phyloP scores from a whole-genome alignment of 768 basidiomycete species.

The Mycena filopes region DNA sequence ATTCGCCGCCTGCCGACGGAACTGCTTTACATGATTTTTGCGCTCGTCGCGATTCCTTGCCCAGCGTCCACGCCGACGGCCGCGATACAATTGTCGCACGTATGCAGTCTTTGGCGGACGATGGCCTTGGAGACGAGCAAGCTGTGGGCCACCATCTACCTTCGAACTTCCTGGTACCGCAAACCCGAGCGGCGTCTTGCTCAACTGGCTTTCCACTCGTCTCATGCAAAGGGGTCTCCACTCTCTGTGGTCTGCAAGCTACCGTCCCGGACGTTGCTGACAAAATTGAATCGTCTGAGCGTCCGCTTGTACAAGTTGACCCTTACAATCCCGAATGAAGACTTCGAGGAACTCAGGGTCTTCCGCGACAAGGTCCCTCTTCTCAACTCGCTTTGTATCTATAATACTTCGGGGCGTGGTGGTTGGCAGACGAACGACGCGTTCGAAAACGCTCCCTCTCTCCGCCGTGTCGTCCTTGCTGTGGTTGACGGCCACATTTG shows the following conservation, averaged over 20 bases:
- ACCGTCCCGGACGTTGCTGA: background rate
- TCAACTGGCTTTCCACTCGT: slow-evolving; percentile 13
- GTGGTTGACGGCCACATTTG: slow-evolving; percentile 3
- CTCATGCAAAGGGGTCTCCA: slow-evolving; percentile 5
- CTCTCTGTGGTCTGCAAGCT: background rate
- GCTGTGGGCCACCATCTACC: slow-evolving; percentile 20
- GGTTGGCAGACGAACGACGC: slow-evolving; percentile 8
- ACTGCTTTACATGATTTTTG: slow-evolving; percentile 19
- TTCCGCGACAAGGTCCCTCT: slow-evolving; percentile 12
- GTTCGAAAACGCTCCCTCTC: slow-evolving; percentile 22
- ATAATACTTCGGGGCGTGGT: slow-evolving; percentile 3
- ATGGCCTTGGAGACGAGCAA: slow-evolving; percentile 5
- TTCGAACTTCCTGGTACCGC: background rate
- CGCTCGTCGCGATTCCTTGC: background rate
- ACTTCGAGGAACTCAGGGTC: slow-evolving; percentile 5
- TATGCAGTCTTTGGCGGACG: slow-evolving; percentile 27
- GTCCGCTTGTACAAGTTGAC: slow-evolving; percentile 17
- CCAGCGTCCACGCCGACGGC: background rate
- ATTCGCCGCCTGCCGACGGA: slow-evolving; percentile 29
- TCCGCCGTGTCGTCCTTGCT: slow-evolving; percentile 15
- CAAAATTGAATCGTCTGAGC: slow-evolving; percentile 1
- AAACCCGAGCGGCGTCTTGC: background rate
- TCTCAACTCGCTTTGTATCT: slow-evolving; percentile 14
- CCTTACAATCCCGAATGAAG: background rate
- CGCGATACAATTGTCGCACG: slow-evolving; percentile 14